Base-by-base conservation (phyloP, 164 flowering plant genomes). In the Santalum album region DNA sequence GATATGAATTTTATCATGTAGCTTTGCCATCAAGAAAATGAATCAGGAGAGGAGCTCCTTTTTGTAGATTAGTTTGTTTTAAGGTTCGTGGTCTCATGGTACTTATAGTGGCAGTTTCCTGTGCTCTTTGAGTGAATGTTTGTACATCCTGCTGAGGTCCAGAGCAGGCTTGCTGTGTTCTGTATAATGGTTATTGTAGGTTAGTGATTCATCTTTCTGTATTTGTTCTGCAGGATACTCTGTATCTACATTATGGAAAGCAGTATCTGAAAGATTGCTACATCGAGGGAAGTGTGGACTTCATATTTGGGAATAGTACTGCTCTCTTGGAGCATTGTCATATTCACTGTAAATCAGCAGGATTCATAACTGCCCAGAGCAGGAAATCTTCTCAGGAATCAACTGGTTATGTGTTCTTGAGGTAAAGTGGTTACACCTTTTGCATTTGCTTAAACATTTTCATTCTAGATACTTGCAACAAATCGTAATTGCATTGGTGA, bases 251-350 rank as follows among this genome's bases (percentile, higher is more conserved):
- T 73, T 57, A 87, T 62, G 99, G 99, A 38, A 89, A 78, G 59
- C 95, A 92, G 58, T 92, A 87, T 69, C 61, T 92, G 60, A 81
- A 78, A 65, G 88, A 92, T 71, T 92, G 99, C 65, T 89, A 92
- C 42, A 82, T 92, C 55, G 99, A 92, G 74, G 99, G 97, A 65
- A 89, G 95, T 56, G 94, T 87, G 54, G 97, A 92, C 69, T 92
- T 92, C 76, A 89, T 92, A 39, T 92, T 92, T 74, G 99, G 99
- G 21, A 92, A 92, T 46, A 92, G 99, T 69, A 87, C 99, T 43
- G 90, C 95, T 57, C 76, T 92, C 32, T 68, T 92, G 72, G 99
- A 92, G 73, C 91, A 87, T 70, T 92, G 97, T 59, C 99, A 92
- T 71, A 78, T 89, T 59, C 91, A 92, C 71, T 92, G 99, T 85